Evolutionary conservation across 352 stramenopile species (phyloP).

Genomic region (Thalassiosira delicatula): DNA sequence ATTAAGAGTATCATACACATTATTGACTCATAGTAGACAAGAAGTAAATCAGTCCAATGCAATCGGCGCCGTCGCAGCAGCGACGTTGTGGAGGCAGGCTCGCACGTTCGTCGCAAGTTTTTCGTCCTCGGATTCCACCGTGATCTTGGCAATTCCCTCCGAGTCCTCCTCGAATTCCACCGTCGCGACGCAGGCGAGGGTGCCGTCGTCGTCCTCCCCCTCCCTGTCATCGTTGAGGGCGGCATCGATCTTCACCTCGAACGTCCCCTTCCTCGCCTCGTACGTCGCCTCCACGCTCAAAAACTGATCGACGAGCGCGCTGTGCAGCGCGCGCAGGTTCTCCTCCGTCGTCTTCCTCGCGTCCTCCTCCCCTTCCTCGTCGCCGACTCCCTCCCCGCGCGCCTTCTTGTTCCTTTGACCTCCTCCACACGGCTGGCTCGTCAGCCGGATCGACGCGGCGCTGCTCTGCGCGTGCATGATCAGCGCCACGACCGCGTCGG

Average conservation of each 20-base stretch:
- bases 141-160: slow-evolving; percentile 71
- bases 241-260: slow-evolving; percentile 76
- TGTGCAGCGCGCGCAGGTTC: slow-evolving; percentile 63
- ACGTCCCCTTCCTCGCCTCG: slow-evolving; percentile 72
- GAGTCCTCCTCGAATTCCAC: slow-evolving; percentile 73
- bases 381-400: slow-evolving; percentile 43
- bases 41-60: slow-evolving; percentile 15
- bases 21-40: too few relatives aligned
- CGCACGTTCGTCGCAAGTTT: slow-evolving; percentile 77
- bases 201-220: slow-evolving; percentile 53
- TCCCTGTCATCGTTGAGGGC: slow-evolving; percentile 27
- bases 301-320: slow-evolving; percentile 80
- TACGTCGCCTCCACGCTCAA: slow-evolving; percentile 77
- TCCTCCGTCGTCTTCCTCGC: slow-evolving; percentile 40
- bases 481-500: slow-evolving; percentile 93
- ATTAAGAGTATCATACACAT: neutral
- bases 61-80: slow-evolving; percentile 32
- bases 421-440: slow-evolving; percentile 78
- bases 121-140: slow-evolving; percentile 78
- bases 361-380: slow-evolving; percentile 50
- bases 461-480: slow-evolving; percentile 90
- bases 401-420: slow-evolving; percentile 75
- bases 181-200: slow-evolving; percentile 68
- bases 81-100: slow-evolving; percentile 70
- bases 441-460: slow-evolving; percentile 80